These are phyloP conservation scores for Penicillium olsonii DNA, from an alignment of 2,329 filamentous ascomycete genomes.

Conservation along the genomic window DNA sequence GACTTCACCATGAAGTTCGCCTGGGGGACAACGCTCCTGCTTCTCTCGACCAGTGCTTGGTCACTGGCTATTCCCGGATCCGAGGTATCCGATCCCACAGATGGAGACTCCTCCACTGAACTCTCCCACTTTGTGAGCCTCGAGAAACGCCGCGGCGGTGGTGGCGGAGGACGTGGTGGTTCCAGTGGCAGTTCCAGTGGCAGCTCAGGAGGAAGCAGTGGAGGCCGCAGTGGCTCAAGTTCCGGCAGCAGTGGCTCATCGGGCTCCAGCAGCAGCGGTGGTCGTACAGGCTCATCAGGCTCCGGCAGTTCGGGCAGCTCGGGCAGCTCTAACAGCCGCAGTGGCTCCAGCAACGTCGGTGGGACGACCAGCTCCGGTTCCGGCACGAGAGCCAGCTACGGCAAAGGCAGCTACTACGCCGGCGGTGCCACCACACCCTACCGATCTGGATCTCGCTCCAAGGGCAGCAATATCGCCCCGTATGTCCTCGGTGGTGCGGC, in stretches of 20 bases:
- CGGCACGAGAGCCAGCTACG: constrained; percentile 44
- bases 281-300: constrained; percentile 22
- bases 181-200: constrained; percentile 27
- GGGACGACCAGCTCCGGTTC: constrained; percentile 29
- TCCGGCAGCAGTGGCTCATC: constrained; percentile 1
- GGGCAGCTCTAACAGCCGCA: constrained; percentile 25
- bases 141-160: constrained; percentile 53
- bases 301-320: constrained; percentile 19
- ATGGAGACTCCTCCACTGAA: background rate
- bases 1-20: constrained; percentile 35
- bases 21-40: constrained; percentile 25
- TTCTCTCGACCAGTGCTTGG: constrained; percentile 32
- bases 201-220: constrained; percentile 27
- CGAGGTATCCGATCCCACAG: constrained; percentile 14
- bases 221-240: constrained; percentile 13
- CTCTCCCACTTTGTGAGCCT: constrained; percentile 26
- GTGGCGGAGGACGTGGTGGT: constrained; percentile 36
- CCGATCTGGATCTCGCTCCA: constrained; percentile 45
- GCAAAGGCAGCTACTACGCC: constrained; percentile 55
- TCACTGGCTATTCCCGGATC: constrained; percentile 29
- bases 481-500: constrained; percentile 51
- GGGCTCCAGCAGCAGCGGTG: constrained; percentile 21
- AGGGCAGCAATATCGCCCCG: constrained; percentile 50
- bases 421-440: constrained; percentile 58
- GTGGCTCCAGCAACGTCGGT: constrained; percentile 28